phyloP scores from a whole-genome alignment of 805 yeast species.

The Metschnikowia proteae region DNA sequence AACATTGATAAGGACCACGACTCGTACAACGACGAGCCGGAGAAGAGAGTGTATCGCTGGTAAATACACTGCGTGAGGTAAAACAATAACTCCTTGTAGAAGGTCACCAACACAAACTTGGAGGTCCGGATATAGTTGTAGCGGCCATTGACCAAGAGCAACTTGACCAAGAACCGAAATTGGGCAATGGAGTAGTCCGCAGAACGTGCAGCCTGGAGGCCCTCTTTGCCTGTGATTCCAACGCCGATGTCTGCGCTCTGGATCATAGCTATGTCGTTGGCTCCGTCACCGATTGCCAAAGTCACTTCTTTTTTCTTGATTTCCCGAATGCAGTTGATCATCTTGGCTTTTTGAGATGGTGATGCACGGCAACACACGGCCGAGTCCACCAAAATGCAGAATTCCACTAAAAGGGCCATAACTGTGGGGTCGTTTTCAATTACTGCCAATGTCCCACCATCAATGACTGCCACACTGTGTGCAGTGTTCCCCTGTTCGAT shows the following conservation, averaged over 20 bases:
- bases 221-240: constrained; percentile 97
- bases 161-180: constrained; percentile 76
- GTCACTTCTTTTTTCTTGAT: constrained; percentile 70
- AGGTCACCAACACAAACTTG: constrained; percentile 88
- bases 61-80: constrained; percentile 84
- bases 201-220: constrained; percentile 92
- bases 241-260: constrained; percentile 97
- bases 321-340: constrained; percentile 81
- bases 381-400: constrained; percentile 84
- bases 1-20: constrained; percentile 97
- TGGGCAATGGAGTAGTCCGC: constrained; percentile 96
- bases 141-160: constrained; percentile 89
- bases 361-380: constrained; percentile 95
- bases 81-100: constrained; percentile 88
- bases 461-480: constrained; percentile 91
- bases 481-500: constrained; percentile 74
- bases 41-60: constrained; percentile 81
- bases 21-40: constrained; percentile 92
- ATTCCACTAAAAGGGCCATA: constrained; percentile 72
- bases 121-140: constrained; percentile 91
- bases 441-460: constrained; percentile 78
- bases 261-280: constrained; percentile 98
- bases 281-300: constrained; percentile 97
- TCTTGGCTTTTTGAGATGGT: constrained; percentile 91
- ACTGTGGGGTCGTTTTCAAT: constrained; percentile 72